Evolutionary conservation across 768 basidiomycete genomes (phyloP), one percentile per base, ranked within the genome.

Genomic region (Serpula lacrymans): DNA sequence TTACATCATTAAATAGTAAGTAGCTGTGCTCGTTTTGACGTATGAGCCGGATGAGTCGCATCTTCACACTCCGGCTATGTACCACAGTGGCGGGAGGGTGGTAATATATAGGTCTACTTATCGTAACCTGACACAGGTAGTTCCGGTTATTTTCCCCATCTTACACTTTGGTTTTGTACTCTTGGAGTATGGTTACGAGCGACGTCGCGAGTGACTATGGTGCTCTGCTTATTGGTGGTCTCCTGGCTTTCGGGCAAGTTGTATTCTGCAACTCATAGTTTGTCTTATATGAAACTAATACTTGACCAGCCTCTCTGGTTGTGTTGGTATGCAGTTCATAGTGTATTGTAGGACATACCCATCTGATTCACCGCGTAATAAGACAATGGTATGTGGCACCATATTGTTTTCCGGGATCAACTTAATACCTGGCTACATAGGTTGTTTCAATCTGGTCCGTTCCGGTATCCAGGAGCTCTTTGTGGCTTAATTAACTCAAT

Each of bases 281-380:
- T n/a, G 7, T n/a, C 10, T 27, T 11, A 42, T 43, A 31, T 12
- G 17, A 33, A 10, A 21, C 11, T 10, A 34, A 24, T 24, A 17
- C 27, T 24, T n/a, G n/a, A n/a, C n/a, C 36, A 57, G 57, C 27
- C 47, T 57, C 25, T 57, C 55, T 2, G 55, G 55, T 42, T 59
- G 57, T 21, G 41, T 56, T 26, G 50, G 37, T 20, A 46, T 59
- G 48, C 55, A 57, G 45, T 57, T 50, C 27, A 23, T 57, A 13
- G 28, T 56, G 31, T 59, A 56, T 30, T 59, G 34, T 47, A 50
- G 55, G 20, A 5, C 26, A 17, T 48, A 50, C 28, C 18, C 54
- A 3, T 11, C 9, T 4, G 55, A 57, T 11, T 27, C 28, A 18
- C 48, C 48, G 56, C 37, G 17, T n/a, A 53, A 37, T 29, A 51